Evolutionary conservation across 176 grass and related monocot genomes (phyloP).

Genomic region (barley (Hordeum vulgare)): DNA sequence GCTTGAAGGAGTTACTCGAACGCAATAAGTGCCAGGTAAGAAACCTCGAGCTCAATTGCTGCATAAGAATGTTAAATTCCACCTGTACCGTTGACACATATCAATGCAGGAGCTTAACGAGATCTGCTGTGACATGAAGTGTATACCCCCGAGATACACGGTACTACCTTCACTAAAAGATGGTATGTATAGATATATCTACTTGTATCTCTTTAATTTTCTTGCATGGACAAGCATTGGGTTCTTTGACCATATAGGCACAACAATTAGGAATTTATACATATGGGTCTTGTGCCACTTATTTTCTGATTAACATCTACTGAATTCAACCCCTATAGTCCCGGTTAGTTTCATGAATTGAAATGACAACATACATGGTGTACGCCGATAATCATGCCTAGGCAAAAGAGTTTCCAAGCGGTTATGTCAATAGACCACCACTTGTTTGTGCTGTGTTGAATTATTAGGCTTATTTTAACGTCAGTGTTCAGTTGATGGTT

Average conservation of each 20-base stretch:
- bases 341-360: not conserved
- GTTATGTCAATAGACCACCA: not conserved
- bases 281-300: not conserved
- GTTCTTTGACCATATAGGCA: not conserved
- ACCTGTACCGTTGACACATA: not conserved
- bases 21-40: slow-evolving; percentile 45
- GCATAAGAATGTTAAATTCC: not conserved
- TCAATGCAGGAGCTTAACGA: slow-evolving; percentile 45
- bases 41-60: not conserved
- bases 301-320: not conserved
- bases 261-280: not conserved
- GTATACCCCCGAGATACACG: slow-evolving; percentile 49
- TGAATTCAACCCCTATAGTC: not conserved
- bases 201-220: not conserved
- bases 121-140: slow-evolving; percentile 35
- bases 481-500: not conserved
- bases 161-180: slow-evolving; percentile 30
- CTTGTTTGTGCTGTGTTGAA: not conserved
- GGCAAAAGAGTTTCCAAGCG: not conserved
- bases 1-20: slow-evolving; percentile 26
- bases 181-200: slow-evolving; percentile 24
- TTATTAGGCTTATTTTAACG: not conserved
- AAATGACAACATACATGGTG: not conserved
- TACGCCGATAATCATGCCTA: not conserved
- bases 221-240: not conserved